Evolutionary conservation across 305 asterid genomes (phyloP), one percentile per base, ranked within the genome.

Genomic region (Fraxinus xanthoxyloides): DNA sequence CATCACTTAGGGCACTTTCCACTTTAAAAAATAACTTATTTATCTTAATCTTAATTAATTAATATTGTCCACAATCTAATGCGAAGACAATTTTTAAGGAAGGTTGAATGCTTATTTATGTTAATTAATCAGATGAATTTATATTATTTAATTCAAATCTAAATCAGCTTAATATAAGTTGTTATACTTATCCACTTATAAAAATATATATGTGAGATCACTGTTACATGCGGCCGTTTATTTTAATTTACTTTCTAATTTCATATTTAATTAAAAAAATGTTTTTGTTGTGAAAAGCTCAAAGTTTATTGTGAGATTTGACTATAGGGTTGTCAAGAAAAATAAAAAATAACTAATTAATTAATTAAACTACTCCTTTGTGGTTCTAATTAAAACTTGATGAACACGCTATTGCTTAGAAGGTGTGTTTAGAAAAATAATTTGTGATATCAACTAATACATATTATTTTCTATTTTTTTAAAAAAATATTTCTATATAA

Each of bases 1-100:
- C 84, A 65, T 70, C 7, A 46, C 84, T 85, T 78, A 77, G 59
- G 34, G 46, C 72, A 4, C 63, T 80, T 83, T 80, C 59, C 51
- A 43, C n/a, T 23, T 63, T 5, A 21, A 34, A 54, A 75, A 77
- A n/a, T n/a, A n/a, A n/a, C n/a, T n/a, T 24, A 63, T 63, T 24
- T 23, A 63, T 24, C 5, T 26, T 24, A 23, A 63, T 63, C 34
- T 63, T 63, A 3, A 21, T 7, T 9, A 24, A 23, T 69, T 77
- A 21, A 40, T 77, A 56, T 77, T 59, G 13, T 38, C 15, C 46
- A 38, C 7, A 2, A 56, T 34, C 59, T 36, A 23, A 78, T 31
- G 13, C 10, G 46, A 9, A 38, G 46, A 38, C 46, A 4, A 30
- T 30, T 30, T 30, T 30, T 2, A 2, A 30, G 32, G 32, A 30